Base-by-base conservation (phyloP, 805 yeast species). In the Candida sphagnicola region DNA sequence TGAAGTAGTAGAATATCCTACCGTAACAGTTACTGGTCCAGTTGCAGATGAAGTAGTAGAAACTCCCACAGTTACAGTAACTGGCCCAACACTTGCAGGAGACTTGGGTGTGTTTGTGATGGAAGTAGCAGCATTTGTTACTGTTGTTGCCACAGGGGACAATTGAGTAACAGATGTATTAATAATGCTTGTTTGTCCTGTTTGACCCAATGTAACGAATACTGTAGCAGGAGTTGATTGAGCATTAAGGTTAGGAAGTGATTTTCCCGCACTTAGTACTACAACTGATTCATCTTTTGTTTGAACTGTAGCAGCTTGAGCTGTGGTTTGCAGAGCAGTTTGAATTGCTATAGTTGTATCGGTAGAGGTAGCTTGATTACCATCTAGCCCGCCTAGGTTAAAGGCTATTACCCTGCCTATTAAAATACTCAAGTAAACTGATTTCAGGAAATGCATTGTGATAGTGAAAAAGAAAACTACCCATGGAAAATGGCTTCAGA, bases 281-380 rank as follows among this genome's bases (percentile, higher is more conserved):
- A 21, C 6, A 10, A 21, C 10, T 6, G 24, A 21, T 21, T 21
- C 8, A 21, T 10, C 24, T 10, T 6, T 6, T 6, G 24, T 21
- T 21, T 40, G 40, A n/a, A 28, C 18, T 36, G 35, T 39, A 24
- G 40, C 31, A 16, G 19, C 15, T 18, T 36, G 41, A 38, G 35
- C 43, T 28, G 30, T 43, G 35, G 39, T 45, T 19, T 21, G 21
- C 11, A 28, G 28, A 25, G 28, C 40, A 36, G 34, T 35, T 41
- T 26, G 29, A 13, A 13, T 26, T 8, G 24, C 12, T 8, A 12
- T 10, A 25, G 38, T 18, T 34, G 16, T 31, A 32, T 35, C 24
- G 15, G 37, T 38, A 15, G 43, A 28, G 21, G 15, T 23, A 11
- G 12, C 15, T 18, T 17, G 24, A n/a, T 10, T 5, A 13, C 26